Conservation (phyloP, 1,139 yeast genomes). For the Saccharomyces hybrid region DNA sequence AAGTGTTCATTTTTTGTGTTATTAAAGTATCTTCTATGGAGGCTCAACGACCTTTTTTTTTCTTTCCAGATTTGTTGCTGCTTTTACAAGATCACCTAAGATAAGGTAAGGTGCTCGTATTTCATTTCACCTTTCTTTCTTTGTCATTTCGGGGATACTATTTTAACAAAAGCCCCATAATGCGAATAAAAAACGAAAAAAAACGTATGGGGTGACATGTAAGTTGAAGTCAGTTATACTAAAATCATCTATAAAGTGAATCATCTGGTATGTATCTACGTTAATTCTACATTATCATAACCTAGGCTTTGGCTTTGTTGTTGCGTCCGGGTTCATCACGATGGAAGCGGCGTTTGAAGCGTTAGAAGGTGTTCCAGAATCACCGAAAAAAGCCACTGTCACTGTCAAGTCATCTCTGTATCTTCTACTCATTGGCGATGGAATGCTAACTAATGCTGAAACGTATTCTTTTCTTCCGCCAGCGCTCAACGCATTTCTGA, state of each 20-base stretch:
- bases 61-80: neutral
- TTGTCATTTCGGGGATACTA: conserved; percentile 1
- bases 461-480: conserved; percentile 80
- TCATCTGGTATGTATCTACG: neutral
- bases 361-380: conserved; percentile 36
- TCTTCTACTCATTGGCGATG: conserved; percentile 86
- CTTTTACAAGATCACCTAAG: neutral
- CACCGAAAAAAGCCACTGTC: conserved; percentile 87
- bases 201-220: neutral
- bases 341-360: conserved; percentile 41
- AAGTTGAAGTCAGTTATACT: neutral
- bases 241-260: neutral
- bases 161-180: neutral
- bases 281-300: conserved; percentile 27
- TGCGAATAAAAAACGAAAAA: neutral
- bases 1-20: conserved; percentile 16
- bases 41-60: neutral
- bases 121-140: neutral
- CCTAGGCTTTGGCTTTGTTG: conserved; percentile 46
- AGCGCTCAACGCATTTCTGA: conserved; percentile 90
- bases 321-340: conserved; percentile 49
- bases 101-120: neutral
- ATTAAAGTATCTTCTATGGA: neutral
- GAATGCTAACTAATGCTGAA: conserved; percentile 80
- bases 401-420: conserved; percentile 95